Evolutionary conservation across 2,329 filamentous ascomycete species (phyloP).

Genomic region (Clarireedia monteithiana): DNA sequence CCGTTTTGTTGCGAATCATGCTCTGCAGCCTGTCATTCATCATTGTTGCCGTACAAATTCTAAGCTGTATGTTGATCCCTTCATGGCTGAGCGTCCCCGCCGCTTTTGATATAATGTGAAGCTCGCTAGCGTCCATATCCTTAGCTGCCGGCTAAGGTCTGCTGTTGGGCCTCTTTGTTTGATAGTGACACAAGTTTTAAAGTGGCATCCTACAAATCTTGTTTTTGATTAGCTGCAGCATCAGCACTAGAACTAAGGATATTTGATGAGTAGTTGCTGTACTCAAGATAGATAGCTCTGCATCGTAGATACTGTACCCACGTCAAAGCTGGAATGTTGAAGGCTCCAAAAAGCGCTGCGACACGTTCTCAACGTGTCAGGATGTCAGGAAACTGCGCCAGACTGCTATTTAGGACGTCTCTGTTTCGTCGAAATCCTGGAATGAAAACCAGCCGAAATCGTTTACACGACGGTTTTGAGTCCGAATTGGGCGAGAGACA

Average conservation of each 20-base stretch:
- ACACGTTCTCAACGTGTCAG: not conserved
- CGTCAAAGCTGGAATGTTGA: not conserved
- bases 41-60: not conserved
- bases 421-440: not conserved
- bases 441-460: not conserved
- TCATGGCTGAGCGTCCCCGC: not conserved
- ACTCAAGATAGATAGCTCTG: not conserved
- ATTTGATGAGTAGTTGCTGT: not conserved
- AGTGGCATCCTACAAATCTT: not conserved
- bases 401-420: not conserved
- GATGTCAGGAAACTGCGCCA: not conserved
- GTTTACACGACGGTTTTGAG: not conserved
- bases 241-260: not conserved
- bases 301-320: not conserved
- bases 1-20: not conserved
- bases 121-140: not conserved
- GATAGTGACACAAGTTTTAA: not conserved
- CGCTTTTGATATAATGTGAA: not conserved
- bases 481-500: constrained; percentile 5
- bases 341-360: not conserved
- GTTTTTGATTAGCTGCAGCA: not conserved
- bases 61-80: not conserved
- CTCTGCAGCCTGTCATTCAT: not conserved
- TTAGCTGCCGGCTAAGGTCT: no score
- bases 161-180: not conserved